Percentiles rank a stretch among this genome's conserved stretches.
These are phyloP conservation scores for Phytophthora podocarpi DNA, from an alignment of 352 stramenopile genomes.

Conservation along the genomic window DNA sequence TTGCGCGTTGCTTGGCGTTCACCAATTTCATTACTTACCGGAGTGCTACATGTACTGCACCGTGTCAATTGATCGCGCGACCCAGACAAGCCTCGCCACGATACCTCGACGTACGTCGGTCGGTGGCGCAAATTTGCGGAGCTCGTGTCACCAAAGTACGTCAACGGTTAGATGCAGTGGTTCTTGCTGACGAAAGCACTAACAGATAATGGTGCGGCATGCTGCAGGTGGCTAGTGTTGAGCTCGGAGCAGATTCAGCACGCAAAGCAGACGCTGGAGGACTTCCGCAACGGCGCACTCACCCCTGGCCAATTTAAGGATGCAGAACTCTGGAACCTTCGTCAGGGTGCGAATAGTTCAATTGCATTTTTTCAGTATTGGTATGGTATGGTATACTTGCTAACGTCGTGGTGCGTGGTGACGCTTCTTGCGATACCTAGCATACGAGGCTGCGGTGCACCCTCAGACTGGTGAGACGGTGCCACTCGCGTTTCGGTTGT, in stretches of 20 bases:
- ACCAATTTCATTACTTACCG: no score
- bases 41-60: no score
- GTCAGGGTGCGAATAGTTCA: slow-evolving; percentile 41
- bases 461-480: slow-evolving; percentile 84
- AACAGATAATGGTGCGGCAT: slow-evolving; percentile 9
- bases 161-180: neutral
- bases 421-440: slow-evolving; percentile 33
- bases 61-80: neutral
- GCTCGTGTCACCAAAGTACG: slow-evolving; percentile 75
- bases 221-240: slow-evolving; percentile 66
- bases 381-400: no score
- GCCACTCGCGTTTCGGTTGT: slow-evolving; percentile 67
- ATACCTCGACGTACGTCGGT: slow-evolving; percentile 87
- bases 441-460: slow-evolving; percentile 81
- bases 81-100: slow-evolving; percentile 74
- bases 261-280: slow-evolving; percentile 54
- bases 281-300: slow-evolving; percentile 61
- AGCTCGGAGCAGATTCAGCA: slow-evolving; percentile 69
- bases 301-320: slow-evolving; percentile 50
- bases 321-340: slow-evolving; percentile 78
- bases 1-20: neutral
- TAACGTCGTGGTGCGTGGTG: slow-evolving; percentile 1
- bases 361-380: no score
- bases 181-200: neutral
- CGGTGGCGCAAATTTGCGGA: slow-evolving; percentile 87